Base-by-base conservation (phyloP, 495 filamentous ascomycete species). In the Eremomyces bilateralis region DNA sequence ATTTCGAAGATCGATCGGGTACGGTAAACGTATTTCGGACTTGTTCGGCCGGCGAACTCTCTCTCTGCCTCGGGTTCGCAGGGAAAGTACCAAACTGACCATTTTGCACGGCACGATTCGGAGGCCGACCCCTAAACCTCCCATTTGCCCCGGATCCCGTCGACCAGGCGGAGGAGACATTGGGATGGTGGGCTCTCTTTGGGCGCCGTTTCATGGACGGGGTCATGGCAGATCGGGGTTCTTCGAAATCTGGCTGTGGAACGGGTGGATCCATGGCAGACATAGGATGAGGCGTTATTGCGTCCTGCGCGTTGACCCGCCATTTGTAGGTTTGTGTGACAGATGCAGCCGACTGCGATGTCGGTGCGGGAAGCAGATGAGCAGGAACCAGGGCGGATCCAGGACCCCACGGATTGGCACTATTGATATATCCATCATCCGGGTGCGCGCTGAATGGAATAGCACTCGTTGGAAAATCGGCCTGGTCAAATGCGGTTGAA, bases 131-230 rank as follows among this genome's bases (percentile, higher is more conserved):
- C 29, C 88, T 61, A 12, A 80, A 54, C 39, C 88, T 91, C 3
- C 81, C 80, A 5, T 62, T 69, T 1, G 69, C 61, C 20, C 66
- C 64, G 3, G 66, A 70, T 29, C 65, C 71, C 35, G 67, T 77
- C 15, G 79, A 69, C 88, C 88, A 97, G 10, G 88, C 88, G 17
- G 85, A 93, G 4, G 88, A 97, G 1, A 97, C 84, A 1, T 79
- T 81, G 0, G 88, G 83, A 0, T 85, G 85, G 49, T 93, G 82
- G n/a, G 82, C 69, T 32, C 80, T 61, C 18, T 73, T 63, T 8
- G 65, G 49, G 25, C 71, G 65, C n/a, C 54, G 39, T 42, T 71
- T 71, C 11, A 60, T 56, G 1, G 62, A 64, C 18, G 73, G 71
- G 19, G 73, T 77, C 21, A 76, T 61, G 0, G 76, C 73, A 1